These are phyloP conservation scores for Erythrophleum ivorense DNA, from an alignment of 331 rosid species.

Conservation along the genomic window DNA sequence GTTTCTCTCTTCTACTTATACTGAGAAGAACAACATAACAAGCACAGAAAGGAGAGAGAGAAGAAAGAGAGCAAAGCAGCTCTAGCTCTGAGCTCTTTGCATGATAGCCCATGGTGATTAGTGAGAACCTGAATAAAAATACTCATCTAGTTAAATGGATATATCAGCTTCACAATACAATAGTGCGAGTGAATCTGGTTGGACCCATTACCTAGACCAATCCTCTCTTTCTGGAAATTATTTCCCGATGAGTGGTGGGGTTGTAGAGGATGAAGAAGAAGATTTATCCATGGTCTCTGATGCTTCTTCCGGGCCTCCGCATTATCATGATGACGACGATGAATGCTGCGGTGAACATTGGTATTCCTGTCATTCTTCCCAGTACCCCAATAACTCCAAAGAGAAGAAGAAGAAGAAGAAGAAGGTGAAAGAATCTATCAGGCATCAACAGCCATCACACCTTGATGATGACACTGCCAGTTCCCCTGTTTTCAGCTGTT, in stretches of 20 bases:
- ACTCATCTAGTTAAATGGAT: conserved; percentile 51
- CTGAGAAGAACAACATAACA: conserved; percentile 37
- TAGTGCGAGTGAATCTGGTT: conserved; percentile 88
- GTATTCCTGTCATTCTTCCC: conserved; percentile 42
- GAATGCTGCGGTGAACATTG: conserved; percentile 54
- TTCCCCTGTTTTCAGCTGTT: conserved; percentile 61
- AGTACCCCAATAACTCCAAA: conserved; percentile 41
- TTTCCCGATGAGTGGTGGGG: conserved; percentile 42
- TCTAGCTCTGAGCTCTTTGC: conserved; percentile 30
- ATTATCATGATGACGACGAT: conserved; percentile 57
- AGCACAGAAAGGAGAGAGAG: conserved; percentile 21
- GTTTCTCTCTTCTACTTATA: conserved; percentile 51
- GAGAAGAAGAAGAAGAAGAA: conserved; percentile 44
- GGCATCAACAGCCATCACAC: conserved; percentile 50
- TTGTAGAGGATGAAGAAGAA: conserved; percentile 57
- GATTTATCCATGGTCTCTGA: conserved; percentile 95
- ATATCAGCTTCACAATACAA: conserved; percentile 68
- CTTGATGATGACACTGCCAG: conserved; percentile 96
- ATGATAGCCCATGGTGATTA: neutral
- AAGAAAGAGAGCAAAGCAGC: conserved; percentile 5
- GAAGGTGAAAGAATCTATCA: conserved; percentile 54
- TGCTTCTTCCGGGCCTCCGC: conserved; percentile 98
- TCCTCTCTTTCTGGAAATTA: conserved; percentile 56
- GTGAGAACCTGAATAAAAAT: neutral
- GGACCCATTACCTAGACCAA: conserved; percentile 87